Evolutionary conservation across 2,329 filamentous ascomycete species (phyloP).

Genomic region (Trichoderma sp.): DNA sequence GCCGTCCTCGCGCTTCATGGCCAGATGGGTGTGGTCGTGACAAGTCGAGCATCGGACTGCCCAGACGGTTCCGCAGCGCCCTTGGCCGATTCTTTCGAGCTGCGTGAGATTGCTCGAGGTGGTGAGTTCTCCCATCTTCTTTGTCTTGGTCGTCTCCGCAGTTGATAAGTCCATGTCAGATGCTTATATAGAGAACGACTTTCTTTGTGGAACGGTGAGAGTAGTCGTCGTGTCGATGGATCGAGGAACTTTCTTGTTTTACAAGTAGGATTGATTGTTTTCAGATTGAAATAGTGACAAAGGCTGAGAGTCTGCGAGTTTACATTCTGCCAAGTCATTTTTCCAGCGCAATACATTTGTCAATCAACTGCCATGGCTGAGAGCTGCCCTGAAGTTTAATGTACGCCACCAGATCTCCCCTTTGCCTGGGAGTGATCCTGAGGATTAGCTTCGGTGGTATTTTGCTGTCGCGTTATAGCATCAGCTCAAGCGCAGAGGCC

Average conservation of each 20-base stretch:
- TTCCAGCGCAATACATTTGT: not conserved
- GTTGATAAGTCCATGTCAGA: too few species aligned
- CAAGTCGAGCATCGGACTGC: slow-evolving; percentile 8
- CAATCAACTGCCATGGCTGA: not conserved
- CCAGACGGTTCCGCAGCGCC: slow-evolving; percentile 28
- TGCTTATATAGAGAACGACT: too few species aligned
- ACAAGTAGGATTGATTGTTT: not conserved
- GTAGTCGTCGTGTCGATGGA: not conserved
- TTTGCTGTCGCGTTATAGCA: not conserved
- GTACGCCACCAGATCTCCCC: not conserved
- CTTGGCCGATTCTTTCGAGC: slow-evolving; percentile 31
- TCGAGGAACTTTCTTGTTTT: not conserved
- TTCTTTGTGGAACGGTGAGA: not conserved
- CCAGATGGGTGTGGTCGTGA: slow-evolving; percentile 9
- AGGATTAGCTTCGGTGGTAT: not conserved
- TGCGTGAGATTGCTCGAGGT: not conserved
- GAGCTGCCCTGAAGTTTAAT: not conserved
- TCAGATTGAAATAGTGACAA: not conserved
- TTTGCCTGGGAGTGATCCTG: not conserved
- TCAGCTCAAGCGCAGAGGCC: not conserved
- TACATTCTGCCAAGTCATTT: too few species aligned
- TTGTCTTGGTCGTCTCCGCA: too few species aligned
- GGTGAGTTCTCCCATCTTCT: not conserved
- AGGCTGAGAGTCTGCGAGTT: not conserved
- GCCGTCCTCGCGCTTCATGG: slow-evolving; percentile 32